These are phyloP conservation scores for Neoboletus brunneissimus DNA, from an alignment of 768 basidiomycete genomes.

Conservation along the genomic window DNA sequence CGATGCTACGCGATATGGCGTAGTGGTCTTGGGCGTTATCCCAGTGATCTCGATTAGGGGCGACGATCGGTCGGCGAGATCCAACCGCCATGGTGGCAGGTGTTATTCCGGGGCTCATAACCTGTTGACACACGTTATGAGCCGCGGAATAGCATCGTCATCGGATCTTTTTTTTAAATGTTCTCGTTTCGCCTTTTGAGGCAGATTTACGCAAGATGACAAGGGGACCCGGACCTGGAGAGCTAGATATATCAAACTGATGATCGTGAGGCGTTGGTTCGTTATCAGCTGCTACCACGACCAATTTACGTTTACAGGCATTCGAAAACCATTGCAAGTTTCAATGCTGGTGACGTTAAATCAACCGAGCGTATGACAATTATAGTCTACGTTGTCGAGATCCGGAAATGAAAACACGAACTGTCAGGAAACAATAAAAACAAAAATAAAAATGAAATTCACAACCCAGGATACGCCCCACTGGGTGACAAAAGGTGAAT, in stretches of 20 bases:
- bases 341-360: slow-evolving; percentile 14
- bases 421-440: neutral
- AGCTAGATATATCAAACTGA: neutral
- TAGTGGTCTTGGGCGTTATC: slow-evolving; percentile 4
- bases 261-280: neutral
- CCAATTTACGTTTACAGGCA: slow-evolving; percentile 14
- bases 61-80: slow-evolving; percentile 5
- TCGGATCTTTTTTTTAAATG: slow-evolving; percentile 1
- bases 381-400: slow-evolving; percentile 4
- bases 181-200: neutral
- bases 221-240: neutral
- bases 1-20: slow-evolving; percentile 7
- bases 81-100: slow-evolving; percentile 12
- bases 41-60: neutral
- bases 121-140: slow-evolving; percentile 16
- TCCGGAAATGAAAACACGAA: slow-evolving; percentile 23
- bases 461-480: neutral
- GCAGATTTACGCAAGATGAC: neutral
- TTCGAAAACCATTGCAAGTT: neutral
- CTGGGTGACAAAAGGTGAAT: slow-evolving; percentile 5
- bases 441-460: slow-evolving; percentile 10
- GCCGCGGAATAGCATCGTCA: slow-evolving; percentile 15
- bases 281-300: slow-evolving; percentile 2
- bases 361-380: slow-evolving; percentile 10
- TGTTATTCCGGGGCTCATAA: slow-evolving; percentile 28